These are phyloP conservation scores for Syzygium oleosum DNA, from an alignment of 345 rosid species.

Conservation along the genomic window DNA sequence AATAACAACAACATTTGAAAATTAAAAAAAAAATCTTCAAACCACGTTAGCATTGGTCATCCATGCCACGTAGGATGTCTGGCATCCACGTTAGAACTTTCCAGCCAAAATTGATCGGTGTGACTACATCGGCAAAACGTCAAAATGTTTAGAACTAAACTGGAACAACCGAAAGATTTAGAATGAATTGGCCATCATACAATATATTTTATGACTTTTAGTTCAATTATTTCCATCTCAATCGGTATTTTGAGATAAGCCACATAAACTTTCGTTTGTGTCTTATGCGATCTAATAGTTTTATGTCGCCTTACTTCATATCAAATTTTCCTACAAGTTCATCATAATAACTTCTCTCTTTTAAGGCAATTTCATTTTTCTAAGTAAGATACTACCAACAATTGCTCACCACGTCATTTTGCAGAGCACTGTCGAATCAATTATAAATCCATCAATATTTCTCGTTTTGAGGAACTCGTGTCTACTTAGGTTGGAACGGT, in stretches of 20 bases:
- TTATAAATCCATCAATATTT: too few relatives aligned
- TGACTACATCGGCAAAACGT: neutral
- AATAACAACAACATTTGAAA: neutral
- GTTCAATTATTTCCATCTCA: neutral
- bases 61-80: rapidly evolving
- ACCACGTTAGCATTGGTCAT: rapidly evolving
- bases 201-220: neutral
- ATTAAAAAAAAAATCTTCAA: neutral
- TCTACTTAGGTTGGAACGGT: too few relatives aligned
- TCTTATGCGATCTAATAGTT: neutral
- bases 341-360: too few relatives aligned
- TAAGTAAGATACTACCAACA: too few relatives aligned
- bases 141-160: neutral
- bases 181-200: neutral
- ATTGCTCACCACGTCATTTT: too few relatives aligned
- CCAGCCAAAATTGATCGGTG: too few relatives aligned
- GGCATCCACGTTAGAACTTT: rapidly evolving
- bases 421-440: too few relatives aligned
- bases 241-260: neutral
- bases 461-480: too few relatives aligned
- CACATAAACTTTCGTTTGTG: neutral
- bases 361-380: too few relatives aligned
- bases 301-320: too few relatives aligned
- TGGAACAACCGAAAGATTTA: neutral
- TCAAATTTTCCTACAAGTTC: too few relatives aligned